Percentiles rank a stretch among this genome's conserved stretches.
Conservation (phyloP, 257 asterid species). For the Scutellaria barbata region DNA sequence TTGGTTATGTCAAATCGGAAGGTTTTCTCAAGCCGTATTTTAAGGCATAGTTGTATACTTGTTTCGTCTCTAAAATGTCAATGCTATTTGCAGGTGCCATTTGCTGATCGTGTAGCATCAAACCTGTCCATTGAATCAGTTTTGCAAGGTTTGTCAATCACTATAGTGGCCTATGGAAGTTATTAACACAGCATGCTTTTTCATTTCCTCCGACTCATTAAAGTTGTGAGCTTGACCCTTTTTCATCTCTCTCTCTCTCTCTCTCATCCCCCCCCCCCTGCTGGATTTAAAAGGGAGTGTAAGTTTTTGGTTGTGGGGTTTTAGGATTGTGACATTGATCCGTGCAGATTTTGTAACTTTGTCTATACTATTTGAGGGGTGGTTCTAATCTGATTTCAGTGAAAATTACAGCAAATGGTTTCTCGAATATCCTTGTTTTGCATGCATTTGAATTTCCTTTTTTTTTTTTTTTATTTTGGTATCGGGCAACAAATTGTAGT, state of each 20-base stretch:
- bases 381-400: neutral
- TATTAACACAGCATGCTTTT: slow-evolving; percentile 21
- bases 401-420: neutral
- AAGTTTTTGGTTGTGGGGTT: slow-evolving; percentile 31
- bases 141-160: slow-evolving; percentile 28
- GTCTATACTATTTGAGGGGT: neutral
- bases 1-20: neutral
- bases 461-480: neutral
- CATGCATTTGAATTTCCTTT: neutral
- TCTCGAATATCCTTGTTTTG: neutral
- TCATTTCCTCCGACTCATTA: neutral
- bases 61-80: slow-evolving; percentile 16
- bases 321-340: slow-evolving; percentile 28
- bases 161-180: slow-evolving; percentile 25
- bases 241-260: slow-evolving; percentile 4
- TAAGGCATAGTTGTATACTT: neutral
- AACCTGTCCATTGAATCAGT: slow-evolving; percentile 23
- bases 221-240: slow-evolving; percentile 20
- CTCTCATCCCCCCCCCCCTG: neutral
- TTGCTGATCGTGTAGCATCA: slow-evolving; percentile 31
- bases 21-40: neutral
- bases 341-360: slow-evolving; percentile 22
- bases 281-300: neutral
- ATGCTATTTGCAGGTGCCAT: slow-evolving; percentile 38
- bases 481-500: neutral